These are phyloP conservation scores for Colletotrichum theobromicola DNA, from an alignment of 2,329 filamentous ascomycete genomes.

Conservation along the genomic window DNA sequence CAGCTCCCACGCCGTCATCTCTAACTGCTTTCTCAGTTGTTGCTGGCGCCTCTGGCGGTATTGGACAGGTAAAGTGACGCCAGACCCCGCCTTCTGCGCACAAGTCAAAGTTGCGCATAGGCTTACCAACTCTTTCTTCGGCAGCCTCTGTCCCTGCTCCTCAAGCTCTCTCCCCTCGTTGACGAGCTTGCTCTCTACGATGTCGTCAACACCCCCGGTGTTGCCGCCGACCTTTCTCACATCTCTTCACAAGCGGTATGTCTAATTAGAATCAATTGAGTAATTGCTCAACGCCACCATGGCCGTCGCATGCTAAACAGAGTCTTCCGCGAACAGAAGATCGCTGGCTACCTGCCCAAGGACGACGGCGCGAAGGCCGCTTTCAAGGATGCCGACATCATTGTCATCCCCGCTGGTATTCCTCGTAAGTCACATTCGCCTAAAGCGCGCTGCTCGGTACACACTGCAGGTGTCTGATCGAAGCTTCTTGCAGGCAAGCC, in stretches of 20 bases:
- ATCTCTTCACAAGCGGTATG: constrained; percentile 86
- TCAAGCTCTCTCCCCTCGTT: constrained; percentile 88
- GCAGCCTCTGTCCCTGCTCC: constrained; percentile 92
- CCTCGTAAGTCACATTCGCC: constrained; percentile 74
- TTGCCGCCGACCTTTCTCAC: constrained; percentile 95
- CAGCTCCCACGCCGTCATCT: background rate
- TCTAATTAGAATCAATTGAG: constrained; percentile 14
- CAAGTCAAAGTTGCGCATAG: background rate
- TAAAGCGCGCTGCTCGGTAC: background rate
- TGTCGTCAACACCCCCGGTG: constrained; percentile 98
- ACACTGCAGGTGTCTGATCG: background rate
- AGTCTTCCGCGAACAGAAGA: constrained; percentile 61
- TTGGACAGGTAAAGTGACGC: constrained; percentile 79
- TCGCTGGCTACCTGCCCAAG: constrained; percentile 85
- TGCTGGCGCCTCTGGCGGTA: constrained; percentile 96
- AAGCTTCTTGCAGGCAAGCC: constrained; percentile 76
- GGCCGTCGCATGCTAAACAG: background rate
- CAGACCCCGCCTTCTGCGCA: background rate
- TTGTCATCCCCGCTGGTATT: constrained; percentile 97
- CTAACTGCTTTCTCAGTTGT: constrained; percentile 60
- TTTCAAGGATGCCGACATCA: constrained; percentile 91
- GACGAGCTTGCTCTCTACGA: constrained; percentile 97
- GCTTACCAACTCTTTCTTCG: constrained; percentile 22
- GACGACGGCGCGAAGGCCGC: constrained; percentile 86
- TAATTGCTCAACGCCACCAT: background rate